phyloP scores from a whole-genome alignment of 139 green algal genomes.

The Volvox reticuliferus region DNA sequence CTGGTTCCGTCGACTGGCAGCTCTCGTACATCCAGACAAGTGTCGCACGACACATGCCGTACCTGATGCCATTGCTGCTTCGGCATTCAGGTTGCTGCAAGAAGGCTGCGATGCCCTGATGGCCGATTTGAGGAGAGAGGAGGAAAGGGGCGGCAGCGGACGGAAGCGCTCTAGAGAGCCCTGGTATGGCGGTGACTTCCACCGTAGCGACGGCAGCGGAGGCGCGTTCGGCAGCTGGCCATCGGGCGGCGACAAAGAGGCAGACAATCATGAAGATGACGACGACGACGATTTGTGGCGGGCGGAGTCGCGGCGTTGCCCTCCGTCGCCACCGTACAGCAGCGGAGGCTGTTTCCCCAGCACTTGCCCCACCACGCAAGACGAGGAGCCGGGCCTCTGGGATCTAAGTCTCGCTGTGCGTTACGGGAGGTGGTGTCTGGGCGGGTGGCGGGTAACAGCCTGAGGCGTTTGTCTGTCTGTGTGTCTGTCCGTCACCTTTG shows the following conservation, averaged over 20 bases:
- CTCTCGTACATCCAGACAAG: slow-evolving; percentile 33
- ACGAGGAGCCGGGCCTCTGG: slow-evolving; percentile 37
- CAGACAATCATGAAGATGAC: not conserved
- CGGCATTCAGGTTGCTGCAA: slow-evolving; percentile 3
- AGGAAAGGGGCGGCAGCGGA: not conserved
- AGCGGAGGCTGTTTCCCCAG: not conserved
- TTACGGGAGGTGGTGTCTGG: no score
- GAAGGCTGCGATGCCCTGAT: not conserved
- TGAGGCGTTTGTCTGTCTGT: no score
- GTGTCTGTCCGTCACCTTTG: no score
- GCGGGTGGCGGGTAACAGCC: no score
- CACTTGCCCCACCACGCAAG: not conserved
- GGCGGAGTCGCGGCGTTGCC: slow-evolving; percentile 6
- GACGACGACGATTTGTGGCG: slow-evolving; percentile 4
- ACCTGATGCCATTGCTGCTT: not conserved
- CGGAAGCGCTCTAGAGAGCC: not conserved
- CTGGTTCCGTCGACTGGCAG: slow-evolving; percentile 33
- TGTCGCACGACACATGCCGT: slow-evolving; percentile 1
- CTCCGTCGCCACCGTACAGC: not conserved
- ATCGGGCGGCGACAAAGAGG: not conserved
- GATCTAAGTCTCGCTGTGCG: not conserved
- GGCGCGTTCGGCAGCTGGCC: no score
- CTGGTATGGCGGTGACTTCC: not conserved
- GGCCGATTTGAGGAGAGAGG: not conserved
- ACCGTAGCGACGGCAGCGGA: not conserved